Percentiles rank a stretch among this genome's conserved stretches.
Conservation (phyloP, 805 yeast genomes). For the Cyberlindnera mississippiensis region DNA sequence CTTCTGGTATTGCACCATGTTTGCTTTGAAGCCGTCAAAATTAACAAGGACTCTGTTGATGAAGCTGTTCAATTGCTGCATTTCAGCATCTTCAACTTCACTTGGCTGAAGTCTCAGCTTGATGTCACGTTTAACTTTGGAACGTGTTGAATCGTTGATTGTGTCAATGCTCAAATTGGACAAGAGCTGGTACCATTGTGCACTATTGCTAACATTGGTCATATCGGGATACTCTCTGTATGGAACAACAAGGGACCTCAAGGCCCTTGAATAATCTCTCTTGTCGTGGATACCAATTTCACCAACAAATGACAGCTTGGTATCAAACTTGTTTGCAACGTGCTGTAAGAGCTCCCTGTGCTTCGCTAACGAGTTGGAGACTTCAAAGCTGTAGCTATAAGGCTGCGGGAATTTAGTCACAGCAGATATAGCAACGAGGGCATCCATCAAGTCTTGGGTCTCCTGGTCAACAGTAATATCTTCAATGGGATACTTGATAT, state of each 20-base stretch:
- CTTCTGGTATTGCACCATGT: too few relatives aligned
- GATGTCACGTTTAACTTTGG: background rate
- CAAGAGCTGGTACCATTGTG: background rate
- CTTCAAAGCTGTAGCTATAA: conserved; percentile 1
- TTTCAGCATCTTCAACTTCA: background rate
- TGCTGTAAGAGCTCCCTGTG: conserved; percentile 1
- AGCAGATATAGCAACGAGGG: background rate
- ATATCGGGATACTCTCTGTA: background rate
- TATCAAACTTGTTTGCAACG: background rate
- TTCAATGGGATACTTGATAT: conserved; percentile 14
- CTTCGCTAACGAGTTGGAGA: background rate
- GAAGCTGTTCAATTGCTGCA: background rate
- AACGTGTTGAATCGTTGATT: background rate
- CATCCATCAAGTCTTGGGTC: background rate
- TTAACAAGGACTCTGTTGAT: too few relatives aligned
- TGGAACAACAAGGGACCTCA: background rate
- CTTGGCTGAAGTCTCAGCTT: background rate
- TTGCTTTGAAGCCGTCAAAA: background rate
- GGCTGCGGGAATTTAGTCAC: conserved; percentile 4
- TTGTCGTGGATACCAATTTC: background rate
- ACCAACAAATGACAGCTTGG: background rate
- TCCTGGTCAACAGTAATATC: background rate
- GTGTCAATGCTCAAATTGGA: background rate
- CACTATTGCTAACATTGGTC: background rate
- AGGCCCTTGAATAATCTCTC: background rate